phyloP scores from a whole-genome alignment of 352 stramenopile species.

The Peronospora destructor region DNA sequence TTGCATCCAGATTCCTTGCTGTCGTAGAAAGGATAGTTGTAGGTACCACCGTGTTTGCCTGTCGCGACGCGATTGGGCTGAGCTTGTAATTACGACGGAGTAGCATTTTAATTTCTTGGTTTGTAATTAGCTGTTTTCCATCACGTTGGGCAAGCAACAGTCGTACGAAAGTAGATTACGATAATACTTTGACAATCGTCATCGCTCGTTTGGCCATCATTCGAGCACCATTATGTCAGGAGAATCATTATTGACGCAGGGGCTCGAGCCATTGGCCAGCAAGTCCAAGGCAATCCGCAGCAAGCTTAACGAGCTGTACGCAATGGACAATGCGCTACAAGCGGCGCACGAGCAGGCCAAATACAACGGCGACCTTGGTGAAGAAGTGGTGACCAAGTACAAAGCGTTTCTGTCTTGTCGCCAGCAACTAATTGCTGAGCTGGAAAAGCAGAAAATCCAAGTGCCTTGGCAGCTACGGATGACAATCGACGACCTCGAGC shows the following conservation, averaged over 20 bases:
- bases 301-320: constrained; percentile 38
- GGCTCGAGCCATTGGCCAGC: constrained; percentile 29
- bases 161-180: too few species aligned
- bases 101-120: constrained; percentile 19
- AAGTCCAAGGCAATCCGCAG: constrained; percentile 25
- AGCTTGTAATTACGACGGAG: constrained; percentile 27
- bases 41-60: neutral
- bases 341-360: constrained; percentile 45
- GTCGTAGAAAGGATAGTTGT: neutral
- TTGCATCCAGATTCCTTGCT: too few species aligned
- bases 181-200: too few species aligned
- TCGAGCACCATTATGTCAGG: constrained; percentile 1
- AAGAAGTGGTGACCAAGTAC: constrained; percentile 58
- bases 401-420: constrained; percentile 44
- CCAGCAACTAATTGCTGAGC: constrained; percentile 38
- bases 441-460: constrained; percentile 34
- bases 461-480: constrained; percentile 65
- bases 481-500: constrained; percentile 76
- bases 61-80: neutral
- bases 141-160: too few species aligned
- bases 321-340: constrained; percentile 50
- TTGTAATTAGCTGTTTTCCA: too few species aligned
- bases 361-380: constrained; percentile 54
- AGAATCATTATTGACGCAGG: constrained; percentile 43
- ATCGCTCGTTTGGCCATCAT: too few species aligned